Conservation (phyloP, 2,329 filamentous ascomycete genomes). For the Diplodia mutila region DNA sequence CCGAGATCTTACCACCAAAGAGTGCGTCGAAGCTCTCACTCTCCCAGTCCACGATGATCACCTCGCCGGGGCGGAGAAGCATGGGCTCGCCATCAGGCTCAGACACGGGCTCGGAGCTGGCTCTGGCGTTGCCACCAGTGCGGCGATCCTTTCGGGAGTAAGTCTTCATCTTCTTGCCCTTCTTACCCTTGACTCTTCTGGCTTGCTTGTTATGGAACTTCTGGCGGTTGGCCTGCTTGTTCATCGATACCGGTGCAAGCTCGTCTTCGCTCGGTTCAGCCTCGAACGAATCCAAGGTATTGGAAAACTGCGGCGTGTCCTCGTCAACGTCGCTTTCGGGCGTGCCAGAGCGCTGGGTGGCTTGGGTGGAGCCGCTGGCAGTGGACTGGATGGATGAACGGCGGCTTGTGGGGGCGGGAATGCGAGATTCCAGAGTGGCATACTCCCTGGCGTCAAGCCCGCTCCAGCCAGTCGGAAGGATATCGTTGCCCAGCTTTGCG, state of each 20-base stretch:
- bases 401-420: constrained; percentile 39
- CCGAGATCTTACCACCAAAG: constrained; percentile 57
- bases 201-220: constrained; percentile 32
- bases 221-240: constrained; percentile 36
- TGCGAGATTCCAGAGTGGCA: constrained; percentile 57
- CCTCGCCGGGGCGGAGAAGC: constrained; percentile 79
- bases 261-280: constrained; percentile 43
- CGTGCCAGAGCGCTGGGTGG: constrained; percentile 5
- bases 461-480: constrained; percentile 72
- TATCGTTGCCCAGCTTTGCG: constrained; percentile 57
- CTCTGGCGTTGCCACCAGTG: neutral
- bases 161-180: constrained; percentile 37
- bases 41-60: constrained; percentile 85
- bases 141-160: constrained; percentile 35
- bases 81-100: constrained; percentile 58
- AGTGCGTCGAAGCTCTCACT: constrained; percentile 70
- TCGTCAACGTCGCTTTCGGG: constrained; percentile 39
- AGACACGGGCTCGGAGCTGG: constrained; percentile 31
- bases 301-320: constrained; percentile 35
- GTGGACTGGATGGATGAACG: constrained; percentile 41
- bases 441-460: constrained; percentile 62
- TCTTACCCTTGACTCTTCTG: constrained; percentile 34
- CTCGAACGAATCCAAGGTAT: constrained; percentile 36
- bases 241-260: constrained; percentile 33
- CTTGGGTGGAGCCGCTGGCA: constrained; percentile 27